Evolutionary conservation across 768 basidiomycete species (phyloP).

Genomic region (Boletus reticulatus): DNA sequence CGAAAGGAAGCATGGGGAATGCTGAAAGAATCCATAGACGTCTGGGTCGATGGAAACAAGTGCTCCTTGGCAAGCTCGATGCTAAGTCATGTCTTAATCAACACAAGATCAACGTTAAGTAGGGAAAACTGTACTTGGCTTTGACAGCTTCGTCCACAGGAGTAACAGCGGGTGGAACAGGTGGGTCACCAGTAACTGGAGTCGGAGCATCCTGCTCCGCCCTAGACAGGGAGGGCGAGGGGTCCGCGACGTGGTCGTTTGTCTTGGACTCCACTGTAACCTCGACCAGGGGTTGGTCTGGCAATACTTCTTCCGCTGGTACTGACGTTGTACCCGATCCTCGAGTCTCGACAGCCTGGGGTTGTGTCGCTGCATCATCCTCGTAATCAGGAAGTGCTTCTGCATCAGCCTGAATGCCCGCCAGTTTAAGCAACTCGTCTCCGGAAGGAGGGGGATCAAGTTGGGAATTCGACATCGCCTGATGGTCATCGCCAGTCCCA

Average conservation of each 20-base stretch:
- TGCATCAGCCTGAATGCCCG: slow-evolving; percentile 43
- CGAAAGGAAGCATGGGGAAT: slow-evolving; percentile 37
- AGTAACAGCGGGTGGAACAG: slow-evolving; percentile 5
- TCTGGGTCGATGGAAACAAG: slow-evolving; percentile 42
- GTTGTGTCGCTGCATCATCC: slow-evolving; percentile 35
- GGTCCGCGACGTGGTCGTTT: not conserved
- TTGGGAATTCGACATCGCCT: slow-evolving; percentile 2
- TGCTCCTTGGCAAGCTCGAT: slow-evolving; percentile 43
- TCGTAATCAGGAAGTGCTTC: slow-evolving; percentile 57
- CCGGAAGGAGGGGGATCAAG: slow-evolving; percentile 33
- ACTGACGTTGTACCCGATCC: slow-evolving; percentile 1
- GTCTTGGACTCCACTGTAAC: slow-evolving; percentile 1
- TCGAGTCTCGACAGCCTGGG: not conserved
- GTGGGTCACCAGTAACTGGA: not conserved
- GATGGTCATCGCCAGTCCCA: slow-evolving; percentile 5
- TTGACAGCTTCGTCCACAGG: slow-evolving; percentile 23
- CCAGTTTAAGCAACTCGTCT: slow-evolving; percentile 48
- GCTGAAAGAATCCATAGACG: slow-evolving; percentile 20
- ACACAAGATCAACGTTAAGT: not conserved
- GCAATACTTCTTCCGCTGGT: not conserved
- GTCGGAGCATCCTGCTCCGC: slow-evolving; percentile 10
- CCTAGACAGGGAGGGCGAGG: not conserved
- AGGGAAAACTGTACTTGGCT: slow-evolving; percentile 19
- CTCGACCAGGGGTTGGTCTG: not conserved
- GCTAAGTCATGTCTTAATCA: slow-evolving; percentile 26